These are phyloP conservation scores for Bruguiera gymnorhiza DNA, from an alignment of 345 rosid genomes.

Conservation along the genomic window DNA sequence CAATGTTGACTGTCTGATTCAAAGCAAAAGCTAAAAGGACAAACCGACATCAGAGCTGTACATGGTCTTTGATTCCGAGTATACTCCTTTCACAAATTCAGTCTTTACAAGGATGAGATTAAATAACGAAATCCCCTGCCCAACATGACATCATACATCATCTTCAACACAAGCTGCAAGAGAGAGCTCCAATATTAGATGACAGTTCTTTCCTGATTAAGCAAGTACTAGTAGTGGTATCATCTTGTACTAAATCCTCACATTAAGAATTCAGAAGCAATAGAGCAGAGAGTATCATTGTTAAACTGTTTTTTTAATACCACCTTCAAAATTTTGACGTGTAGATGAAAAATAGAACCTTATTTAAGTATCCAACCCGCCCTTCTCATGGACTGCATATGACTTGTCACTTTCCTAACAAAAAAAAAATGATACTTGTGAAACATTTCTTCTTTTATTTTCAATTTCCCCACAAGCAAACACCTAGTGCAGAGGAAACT, in stretches of 20 bases:
- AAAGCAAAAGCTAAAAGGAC: not conserved
- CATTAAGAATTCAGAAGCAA: not conserved
- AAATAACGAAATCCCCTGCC: not conserved
- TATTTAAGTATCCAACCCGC: not conserved
- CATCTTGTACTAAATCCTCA: not conserved
- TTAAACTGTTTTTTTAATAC: too few species aligned
- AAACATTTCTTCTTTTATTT: not conserved
- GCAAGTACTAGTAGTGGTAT: not conserved
- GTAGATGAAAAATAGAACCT: not conserved
- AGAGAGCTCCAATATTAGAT: constrained; percentile 4
- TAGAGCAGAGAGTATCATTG: not conserved
- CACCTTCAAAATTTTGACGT: too few species aligned
- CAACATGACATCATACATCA: constrained; percentile 17
- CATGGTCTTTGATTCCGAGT: not conserved
- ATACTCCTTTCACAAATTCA: constrained; percentile 1
- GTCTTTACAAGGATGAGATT: not conserved
- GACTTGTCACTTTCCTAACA: not conserved
- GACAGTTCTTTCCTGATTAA: too few species aligned
- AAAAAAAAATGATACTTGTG: not conserved
- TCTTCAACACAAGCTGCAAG: constrained; percentile 41
- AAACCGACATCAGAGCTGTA: not conserved
- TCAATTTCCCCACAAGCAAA: too few species aligned
- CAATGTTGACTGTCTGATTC: too few species aligned
- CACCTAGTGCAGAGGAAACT: too few species aligned
- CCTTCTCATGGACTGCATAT: not conserved